Conservation (phyloP, 208 protist species). For the Giardia muris region DNA sequence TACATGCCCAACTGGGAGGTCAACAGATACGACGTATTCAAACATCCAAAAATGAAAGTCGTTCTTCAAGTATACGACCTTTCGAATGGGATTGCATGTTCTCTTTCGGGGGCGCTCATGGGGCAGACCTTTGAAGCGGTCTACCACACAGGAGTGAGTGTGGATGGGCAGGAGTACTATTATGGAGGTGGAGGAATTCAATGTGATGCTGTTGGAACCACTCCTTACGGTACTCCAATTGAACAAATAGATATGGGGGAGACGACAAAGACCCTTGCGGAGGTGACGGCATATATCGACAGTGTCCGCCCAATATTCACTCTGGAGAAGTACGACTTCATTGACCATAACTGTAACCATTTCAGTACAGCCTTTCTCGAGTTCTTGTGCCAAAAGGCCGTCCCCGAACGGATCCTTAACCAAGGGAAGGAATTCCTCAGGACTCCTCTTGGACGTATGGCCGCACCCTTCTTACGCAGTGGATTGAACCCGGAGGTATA, state of each 20-base stretch:
- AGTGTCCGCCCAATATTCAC: neutral
- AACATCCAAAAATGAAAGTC: neutral
- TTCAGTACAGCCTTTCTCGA: neutral
- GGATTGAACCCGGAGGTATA: too few species aligned
- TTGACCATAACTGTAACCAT: conserved; percentile 31
- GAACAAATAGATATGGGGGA: neutral
- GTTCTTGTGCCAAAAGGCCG: neutral
- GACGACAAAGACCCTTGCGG: neutral
- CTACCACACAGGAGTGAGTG: conserved; percentile 7
- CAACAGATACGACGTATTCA: too few species aligned
- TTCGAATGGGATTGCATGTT: neutral
- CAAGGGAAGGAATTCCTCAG: neutral
- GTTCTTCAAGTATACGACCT: neutral
- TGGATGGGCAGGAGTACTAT: conserved; percentile 5
- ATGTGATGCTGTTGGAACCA: neutral
- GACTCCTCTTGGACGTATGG: conserved; percentile 15
- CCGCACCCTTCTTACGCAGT: neutral
- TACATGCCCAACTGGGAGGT: too few species aligned
- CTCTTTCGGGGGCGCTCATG: neutral
- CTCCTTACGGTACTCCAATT: neutral
- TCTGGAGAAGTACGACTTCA: neutral
- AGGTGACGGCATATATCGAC: neutral
- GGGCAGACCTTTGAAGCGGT: conserved; percentile 19
- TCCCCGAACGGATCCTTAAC: neutral
- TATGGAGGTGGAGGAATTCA: conserved; percentile 12